Conservation (phyloP, 768 basidiomycete species). For the Russula sp. region DNA sequence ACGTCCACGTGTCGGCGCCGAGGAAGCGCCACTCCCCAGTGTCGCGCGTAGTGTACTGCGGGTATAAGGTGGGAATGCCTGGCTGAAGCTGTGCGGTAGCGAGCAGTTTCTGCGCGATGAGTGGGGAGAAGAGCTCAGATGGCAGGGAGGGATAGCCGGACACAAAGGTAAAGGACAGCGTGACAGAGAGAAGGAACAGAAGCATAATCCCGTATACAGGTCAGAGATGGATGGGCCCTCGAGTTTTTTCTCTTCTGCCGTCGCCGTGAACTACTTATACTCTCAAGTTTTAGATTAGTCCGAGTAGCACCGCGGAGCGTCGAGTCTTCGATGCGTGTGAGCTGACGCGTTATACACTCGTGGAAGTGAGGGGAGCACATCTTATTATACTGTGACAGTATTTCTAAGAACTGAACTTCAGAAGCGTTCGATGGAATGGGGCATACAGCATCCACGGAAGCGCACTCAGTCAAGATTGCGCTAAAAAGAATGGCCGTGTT, state of each 20-base stretch:
- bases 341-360: no score
- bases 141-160: slow-evolving; percentile 30
- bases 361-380: no score
- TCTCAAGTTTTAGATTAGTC: neutral
- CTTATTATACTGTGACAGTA: no score
- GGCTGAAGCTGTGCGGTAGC: slow-evolving; percentile 44
- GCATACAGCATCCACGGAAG: no score
- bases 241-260: no score
- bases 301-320: neutral
- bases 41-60: slow-evolving; percentile 51
- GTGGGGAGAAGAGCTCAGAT: slow-evolving; percentile 50
- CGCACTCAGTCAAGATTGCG: no score
- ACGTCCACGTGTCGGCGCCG: slow-evolving; percentile 55
- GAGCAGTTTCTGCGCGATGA: slow-evolving; percentile 54
- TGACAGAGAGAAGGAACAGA: neutral
- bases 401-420: no score
- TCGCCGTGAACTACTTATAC: neutral
- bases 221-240: neutral
- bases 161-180: neutral
- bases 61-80: slow-evolving; percentile 41
- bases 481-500: no score
- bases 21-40: slow-evolving; percentile 50
- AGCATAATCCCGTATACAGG: neutral
- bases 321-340: no score
- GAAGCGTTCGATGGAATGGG: no score